Percentiles rank a stretch among this genome's conserved stretches.
phyloP scores from a whole-genome alignment of 441 rosid genomes.

The Hura crepitans region DNA sequence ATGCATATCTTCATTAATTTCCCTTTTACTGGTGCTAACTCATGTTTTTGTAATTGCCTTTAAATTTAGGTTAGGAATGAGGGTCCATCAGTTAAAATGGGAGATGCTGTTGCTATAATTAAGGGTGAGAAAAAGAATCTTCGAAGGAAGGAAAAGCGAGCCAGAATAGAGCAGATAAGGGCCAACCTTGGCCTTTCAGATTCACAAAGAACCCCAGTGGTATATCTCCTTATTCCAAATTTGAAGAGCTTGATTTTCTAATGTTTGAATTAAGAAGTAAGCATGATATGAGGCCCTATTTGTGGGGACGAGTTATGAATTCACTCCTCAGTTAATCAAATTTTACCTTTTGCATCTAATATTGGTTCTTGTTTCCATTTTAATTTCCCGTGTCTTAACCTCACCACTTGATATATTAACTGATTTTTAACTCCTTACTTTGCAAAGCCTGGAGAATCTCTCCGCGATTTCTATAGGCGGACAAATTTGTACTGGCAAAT shows the following conservation, averaged over 20 bases:
- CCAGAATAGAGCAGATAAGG: constrained; percentile 92
- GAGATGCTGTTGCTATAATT: constrained; percentile 86
- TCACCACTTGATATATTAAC: constrained; percentile 11
- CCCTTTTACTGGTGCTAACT: neutral
- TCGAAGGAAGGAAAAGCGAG: constrained; percentile 83
- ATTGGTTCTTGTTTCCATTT: neutral
- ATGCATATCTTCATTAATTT: too few species aligned
- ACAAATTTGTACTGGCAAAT: constrained; percentile 97
- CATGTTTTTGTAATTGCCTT: constrained; percentile 10
- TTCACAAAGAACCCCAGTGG: constrained; percentile 92
- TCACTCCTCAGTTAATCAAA: neutral
- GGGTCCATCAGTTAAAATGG: constrained; percentile 53
- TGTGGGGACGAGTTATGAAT: constrained; percentile 12
- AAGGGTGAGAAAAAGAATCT: constrained; percentile 78
- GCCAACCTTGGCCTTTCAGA: constrained; percentile 94
- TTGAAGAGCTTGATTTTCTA: neutral
- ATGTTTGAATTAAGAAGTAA: constrained; percentile 3
- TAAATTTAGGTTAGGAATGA: constrained; percentile 40
- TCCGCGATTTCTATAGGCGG: constrained; percentile 88
- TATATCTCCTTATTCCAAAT: constrained; percentile 21
- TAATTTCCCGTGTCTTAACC: constrained; percentile 7
- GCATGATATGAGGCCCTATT: neutral
- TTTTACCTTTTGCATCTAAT: neutral
- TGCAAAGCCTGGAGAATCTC: constrained; percentile 85
- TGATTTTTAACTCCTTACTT: constrained; percentile 19